phyloP scores from a whole-genome alignment of 2,329 filamentous ascomycete genomes.

The Verticillium longisporum region DNA sequence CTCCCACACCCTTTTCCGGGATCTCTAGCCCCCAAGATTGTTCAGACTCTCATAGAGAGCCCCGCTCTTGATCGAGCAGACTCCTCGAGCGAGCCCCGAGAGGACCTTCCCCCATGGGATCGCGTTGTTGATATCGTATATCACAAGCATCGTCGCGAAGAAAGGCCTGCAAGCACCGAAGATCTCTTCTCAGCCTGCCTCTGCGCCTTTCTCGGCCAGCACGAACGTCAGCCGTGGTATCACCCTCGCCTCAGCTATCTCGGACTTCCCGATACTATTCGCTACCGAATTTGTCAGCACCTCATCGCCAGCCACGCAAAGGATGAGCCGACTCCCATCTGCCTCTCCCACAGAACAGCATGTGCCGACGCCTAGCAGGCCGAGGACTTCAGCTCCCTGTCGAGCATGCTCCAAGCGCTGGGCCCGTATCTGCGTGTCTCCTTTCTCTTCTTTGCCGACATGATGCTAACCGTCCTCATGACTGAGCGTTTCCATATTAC shows the following conservation, averaged over 20 bases:
- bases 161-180: neutral
- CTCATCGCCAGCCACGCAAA: neutral
- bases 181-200: constrained; percentile 13
- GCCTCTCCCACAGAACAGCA: constrained; percentile 20
- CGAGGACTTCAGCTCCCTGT: constrained; percentile 23
- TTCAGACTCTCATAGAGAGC: constrained; percentile 3
- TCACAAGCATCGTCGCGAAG: constrained; percentile 13
- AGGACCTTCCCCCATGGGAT: constrained; percentile 23
- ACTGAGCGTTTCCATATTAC: constrained; percentile 28
- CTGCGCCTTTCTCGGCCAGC: constrained; percentile 14
- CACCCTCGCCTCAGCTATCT: constrained; percentile 10
- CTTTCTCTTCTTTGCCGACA: constrained; percentile 27
- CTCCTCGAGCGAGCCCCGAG: constrained; percentile 8
- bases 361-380: constrained; percentile 25
- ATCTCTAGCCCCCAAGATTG: constrained; percentile 11
- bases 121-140: constrained; percentile 28
- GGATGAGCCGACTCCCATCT: constrained; percentile 15
- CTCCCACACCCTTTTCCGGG: constrained; percentile 20
- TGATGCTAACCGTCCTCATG: constrained; percentile 27
- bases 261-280: constrained; percentile 17
- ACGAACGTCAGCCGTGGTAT: constrained; percentile 4
- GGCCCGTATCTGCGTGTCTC: constrained; percentile 20
- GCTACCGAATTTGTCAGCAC: constrained; percentile 19
- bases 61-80: constrained; percentile 20
- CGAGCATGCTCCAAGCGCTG: constrained; percentile 16